Percentiles rank a stretch among this genome's conserved stretches.
phyloP scores from a whole-genome alignment of 768 basidiomycete species.

The Dictyophora rubrovolvata region DNA sequence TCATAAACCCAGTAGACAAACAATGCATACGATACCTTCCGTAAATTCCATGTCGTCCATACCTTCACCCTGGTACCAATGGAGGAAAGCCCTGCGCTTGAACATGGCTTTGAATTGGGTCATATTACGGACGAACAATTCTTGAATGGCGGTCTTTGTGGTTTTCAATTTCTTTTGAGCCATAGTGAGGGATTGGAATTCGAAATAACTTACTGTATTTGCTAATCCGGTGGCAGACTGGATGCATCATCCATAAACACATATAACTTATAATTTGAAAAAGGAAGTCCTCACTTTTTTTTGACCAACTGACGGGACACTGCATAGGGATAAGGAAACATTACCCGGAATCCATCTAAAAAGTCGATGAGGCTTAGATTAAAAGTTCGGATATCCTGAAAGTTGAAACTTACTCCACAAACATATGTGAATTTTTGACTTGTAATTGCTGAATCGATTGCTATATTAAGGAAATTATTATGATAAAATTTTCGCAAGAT shows the following conservation, averaged over 20 bases:
- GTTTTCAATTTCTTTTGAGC: neutral
- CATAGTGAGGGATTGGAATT: neutral
- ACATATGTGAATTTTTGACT: conserved; percentile 58
- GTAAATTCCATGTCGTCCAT: conserved; percentile 83
- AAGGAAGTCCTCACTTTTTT: conserved; percentile 36
- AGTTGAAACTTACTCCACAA: conserved; percentile 58
- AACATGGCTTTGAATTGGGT: conserved; percentile 72
- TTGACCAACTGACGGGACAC: conserved; percentile 76
- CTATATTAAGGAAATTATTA: conserved; percentile 25
- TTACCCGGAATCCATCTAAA: conserved; percentile 87
- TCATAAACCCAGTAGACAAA: neutral
- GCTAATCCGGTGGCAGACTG: conserved; percentile 62
- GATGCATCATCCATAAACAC: conserved; percentile 2
- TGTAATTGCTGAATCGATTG: conserved; percentile 66
- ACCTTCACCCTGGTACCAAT: conserved; percentile 87
- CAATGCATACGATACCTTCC: conserved; percentile 27
- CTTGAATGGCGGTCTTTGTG: conserved; percentile 52
- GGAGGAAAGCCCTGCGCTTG: conserved; percentile 76
- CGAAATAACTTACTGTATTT: conserved; percentile 28
- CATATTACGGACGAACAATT: conserved; percentile 69
- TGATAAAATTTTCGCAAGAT: neutral
- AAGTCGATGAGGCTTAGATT: neutral
- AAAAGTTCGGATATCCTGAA: conserved; percentile 2
- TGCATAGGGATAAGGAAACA: conserved; percentile 73
- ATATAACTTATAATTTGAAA: neutral